These are phyloP conservation scores for Malassezia japonica DNA, from an alignment of 1,284 basidiomycete species.

Conservation along the genomic window DNA sequence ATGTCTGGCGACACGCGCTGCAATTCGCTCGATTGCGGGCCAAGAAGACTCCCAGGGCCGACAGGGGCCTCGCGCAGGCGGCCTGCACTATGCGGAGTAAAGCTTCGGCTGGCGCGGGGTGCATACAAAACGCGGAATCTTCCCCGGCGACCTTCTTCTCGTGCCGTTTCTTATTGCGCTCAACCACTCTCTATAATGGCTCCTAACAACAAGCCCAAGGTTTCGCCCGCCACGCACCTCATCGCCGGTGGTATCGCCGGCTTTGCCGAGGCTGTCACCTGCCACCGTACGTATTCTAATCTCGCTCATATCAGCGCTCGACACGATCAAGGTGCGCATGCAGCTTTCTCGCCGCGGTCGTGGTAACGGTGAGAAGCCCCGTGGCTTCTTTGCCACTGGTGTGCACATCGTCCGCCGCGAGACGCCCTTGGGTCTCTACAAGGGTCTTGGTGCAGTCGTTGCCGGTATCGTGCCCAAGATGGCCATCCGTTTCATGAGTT, in stretches of 20 bases:
- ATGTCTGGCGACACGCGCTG: too few relatives aligned
- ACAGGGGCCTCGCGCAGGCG: background rate
- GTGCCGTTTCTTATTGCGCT: background rate
- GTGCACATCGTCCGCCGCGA: slow-evolving; percentile 79
- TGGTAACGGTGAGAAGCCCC: slow-evolving; percentile 54
- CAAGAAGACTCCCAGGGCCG: background rate
- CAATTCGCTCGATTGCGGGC: background rate
- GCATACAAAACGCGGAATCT: background rate
- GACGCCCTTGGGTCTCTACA: slow-evolving; percentile 91
- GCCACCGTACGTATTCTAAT: slow-evolving; percentile 42
- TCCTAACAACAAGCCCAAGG: slow-evolving; percentile 30
- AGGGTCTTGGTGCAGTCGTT: slow-evolving; percentile 93
- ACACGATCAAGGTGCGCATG: slow-evolving; percentile 96
- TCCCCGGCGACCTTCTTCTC: background rate
- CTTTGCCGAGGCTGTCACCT: slow-evolving; percentile 47
- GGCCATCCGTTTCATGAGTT: slow-evolving; percentile 96
- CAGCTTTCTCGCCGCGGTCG: slow-evolving; percentile 57
- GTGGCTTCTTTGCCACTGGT: slow-evolving; percentile 88
- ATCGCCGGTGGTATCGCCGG: slow-evolving; percentile 48
- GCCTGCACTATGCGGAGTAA: slow-evolving; percentile 1
- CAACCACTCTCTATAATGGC: slow-evolving; percentile 8
- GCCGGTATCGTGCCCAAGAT: slow-evolving; percentile 94
- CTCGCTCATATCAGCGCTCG: slow-evolving; percentile 54
- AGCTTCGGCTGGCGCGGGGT: background rate
- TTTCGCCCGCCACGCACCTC: slow-evolving; percentile 44